Evolutionary conservation across 2,329 filamentous ascomycete genomes (phyloP).

Genomic region (Fusarium coffeatum): DNA sequence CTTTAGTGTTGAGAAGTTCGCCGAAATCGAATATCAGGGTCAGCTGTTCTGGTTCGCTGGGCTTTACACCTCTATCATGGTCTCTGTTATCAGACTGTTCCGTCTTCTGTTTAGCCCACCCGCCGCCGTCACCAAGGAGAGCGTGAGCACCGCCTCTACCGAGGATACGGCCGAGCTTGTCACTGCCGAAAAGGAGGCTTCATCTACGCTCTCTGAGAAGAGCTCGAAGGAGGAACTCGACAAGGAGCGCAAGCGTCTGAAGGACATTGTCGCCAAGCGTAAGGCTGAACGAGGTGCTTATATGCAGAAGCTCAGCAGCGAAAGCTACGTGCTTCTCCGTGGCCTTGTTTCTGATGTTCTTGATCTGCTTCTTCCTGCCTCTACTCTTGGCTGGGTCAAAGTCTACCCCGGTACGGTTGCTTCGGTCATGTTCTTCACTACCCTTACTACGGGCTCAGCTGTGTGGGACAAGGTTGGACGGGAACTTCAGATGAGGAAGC

Average conservation of each 20-base stretch:
- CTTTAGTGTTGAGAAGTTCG: slow-evolving; percentile 63
- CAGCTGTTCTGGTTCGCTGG: slow-evolving; percentile 78
- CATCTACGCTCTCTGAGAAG: slow-evolving; percentile 31
- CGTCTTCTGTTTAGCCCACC: slow-evolving; percentile 52
- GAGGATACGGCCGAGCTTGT: slow-evolving; percentile 35
- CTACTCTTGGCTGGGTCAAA: slow-evolving; percentile 69
- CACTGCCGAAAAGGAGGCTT: slow-evolving; percentile 30
- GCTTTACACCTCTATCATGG: slow-evolving; percentile 63
- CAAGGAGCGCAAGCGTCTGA: slow-evolving; percentile 53
- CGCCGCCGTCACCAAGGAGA: slow-evolving; percentile 49
- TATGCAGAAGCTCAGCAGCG: slow-evolving; percentile 47
- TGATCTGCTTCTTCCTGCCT: slow-evolving; percentile 72
- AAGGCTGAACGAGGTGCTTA: slow-evolving; percentile 50
- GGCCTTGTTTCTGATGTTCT: slow-evolving; percentile 67
- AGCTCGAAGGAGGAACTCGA: slow-evolving; percentile 42
- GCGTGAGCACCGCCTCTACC: slow-evolving; percentile 45
- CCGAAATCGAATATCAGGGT: slow-evolving; percentile 66
- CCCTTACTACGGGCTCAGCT: slow-evolving; percentile 68
- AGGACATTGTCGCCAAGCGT: slow-evolving; percentile 49
- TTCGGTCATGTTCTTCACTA: slow-evolving; percentile 69
- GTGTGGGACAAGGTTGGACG: slow-evolving; percentile 67
- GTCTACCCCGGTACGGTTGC: slow-evolving; percentile 65
- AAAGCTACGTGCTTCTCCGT: slow-evolving; percentile 55
- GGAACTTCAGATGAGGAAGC: slow-evolving; percentile 39
- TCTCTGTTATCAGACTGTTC: slow-evolving; percentile 57